A percentile compares a stretch with the other conserved stretches of the same genome.
phyloP scores from a whole-genome alignment of 1,139 yeast species.

The Yamadazyma songkhlaensis region DNA sequence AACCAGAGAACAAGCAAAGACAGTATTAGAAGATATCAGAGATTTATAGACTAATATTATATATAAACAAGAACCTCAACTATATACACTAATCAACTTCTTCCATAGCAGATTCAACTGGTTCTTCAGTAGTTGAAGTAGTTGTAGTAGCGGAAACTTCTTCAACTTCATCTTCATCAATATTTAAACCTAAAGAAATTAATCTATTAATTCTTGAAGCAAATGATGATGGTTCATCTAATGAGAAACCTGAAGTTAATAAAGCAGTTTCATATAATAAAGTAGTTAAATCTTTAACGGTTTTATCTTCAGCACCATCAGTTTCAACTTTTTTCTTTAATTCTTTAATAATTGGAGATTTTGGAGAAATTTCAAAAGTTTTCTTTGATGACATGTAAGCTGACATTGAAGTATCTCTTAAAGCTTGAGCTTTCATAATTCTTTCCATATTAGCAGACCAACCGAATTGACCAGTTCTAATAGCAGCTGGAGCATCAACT shows the following conservation, averaged over 20 bases:
- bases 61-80: constrained; percentile 7
- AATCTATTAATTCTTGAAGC: constrained; percentile 98
- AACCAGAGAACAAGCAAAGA: constrained; percentile 55
- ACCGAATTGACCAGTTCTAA: constrained; percentile 99
- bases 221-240: constrained; percentile 97
- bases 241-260: constrained; percentile 97
- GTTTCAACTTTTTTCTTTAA: constrained; percentile 94
- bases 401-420: constrained; percentile 98
- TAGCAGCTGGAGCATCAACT: constrained; percentile 99
- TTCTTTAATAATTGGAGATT: constrained; percentile 91
- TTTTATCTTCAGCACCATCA: constrained; percentile 97
- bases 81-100: constrained; percentile 81
- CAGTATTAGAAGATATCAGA: constrained; percentile 38
- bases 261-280: constrained; percentile 96
- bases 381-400: constrained; percentile 99
- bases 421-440: constrained; percentile 99
- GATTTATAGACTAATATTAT: background rate
- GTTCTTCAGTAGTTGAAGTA: constrained; percentile 57
- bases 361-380: constrained; percentile 98
- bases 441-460: constrained; percentile 99
- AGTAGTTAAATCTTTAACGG: constrained; percentile 96
- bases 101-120: constrained; percentile 96
- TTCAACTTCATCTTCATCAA: constrained; percentile 72
- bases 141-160: constrained; percentile 47
- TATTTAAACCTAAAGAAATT: constrained; percentile 96